A percentile compares a stretch with the other conserved stretches of the same genome.
These are phyloP conservation scores for Yarrowia osloensis DNA, from an alignment of 805 yeast genomes.

Conservation along the genomic window DNA sequence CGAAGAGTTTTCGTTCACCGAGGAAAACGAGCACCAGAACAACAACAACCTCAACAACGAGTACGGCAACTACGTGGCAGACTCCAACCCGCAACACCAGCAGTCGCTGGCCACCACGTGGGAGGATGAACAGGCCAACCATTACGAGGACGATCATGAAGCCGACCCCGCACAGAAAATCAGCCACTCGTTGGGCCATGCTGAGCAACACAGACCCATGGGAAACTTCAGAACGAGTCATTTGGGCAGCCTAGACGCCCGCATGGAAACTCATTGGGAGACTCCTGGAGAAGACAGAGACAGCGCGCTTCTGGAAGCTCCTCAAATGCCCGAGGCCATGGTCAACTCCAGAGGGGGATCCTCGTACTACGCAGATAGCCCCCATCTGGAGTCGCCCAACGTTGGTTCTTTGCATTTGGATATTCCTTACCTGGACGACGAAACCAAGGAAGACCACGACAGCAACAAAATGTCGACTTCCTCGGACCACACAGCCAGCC, in stretches of 20 bases:
- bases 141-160: constrained; percentile 1
- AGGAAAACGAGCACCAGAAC: background rate
- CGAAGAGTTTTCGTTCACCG: constrained; percentile 18
- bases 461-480: background rate
- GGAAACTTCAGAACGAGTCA: background rate
- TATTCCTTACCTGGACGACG: constrained; percentile 17
- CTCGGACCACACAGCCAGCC: constrained; percentile 13
- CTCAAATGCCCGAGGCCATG: background rate
- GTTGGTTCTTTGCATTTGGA: constrained; percentile 13
- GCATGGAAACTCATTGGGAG: constrained; percentile 24
- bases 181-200: constrained; percentile 16
- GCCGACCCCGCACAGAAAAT: constrained; percentile 14
- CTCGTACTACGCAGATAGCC: constrained; percentile 19
- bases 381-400: constrained; percentile 3
- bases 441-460: background rate
- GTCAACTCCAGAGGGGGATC: constrained; percentile 4
- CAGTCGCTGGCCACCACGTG: background rate
- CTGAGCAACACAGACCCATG: constrained; percentile 12
- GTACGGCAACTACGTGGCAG: constrained; percentile 1
- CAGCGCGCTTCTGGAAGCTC: background rate
- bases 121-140: constrained; percentile 20
- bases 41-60: background rate
- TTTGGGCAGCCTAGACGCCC: constrained; percentile 14
- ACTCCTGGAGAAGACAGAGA: constrained; percentile 16
- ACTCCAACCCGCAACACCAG: background rate